Base-by-base conservation (phyloP, 352 stramenopile species). In the Pythium phragmitis region DNA sequence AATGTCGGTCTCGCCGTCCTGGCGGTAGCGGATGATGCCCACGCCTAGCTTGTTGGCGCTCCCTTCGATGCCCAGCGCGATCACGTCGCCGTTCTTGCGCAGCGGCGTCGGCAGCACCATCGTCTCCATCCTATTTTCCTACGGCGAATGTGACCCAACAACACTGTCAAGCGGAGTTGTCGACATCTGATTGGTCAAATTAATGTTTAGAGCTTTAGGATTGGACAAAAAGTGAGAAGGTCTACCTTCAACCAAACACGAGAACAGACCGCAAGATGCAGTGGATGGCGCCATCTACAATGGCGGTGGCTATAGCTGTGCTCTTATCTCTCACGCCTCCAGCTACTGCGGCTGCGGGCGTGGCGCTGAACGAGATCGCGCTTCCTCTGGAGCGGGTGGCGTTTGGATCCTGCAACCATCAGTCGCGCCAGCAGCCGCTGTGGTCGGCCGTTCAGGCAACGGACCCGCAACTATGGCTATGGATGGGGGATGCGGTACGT, bases 31-130 rank as follows among this genome's bases (percentile, higher is more conserved):
- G 63, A 95, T 88, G 61, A 95, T 89, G 28, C 85, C 85, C n/a
- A 95, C 85, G 13, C 87, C 96, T 8, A 99, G 82, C 74, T 99
- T 99, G 84, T 99, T 99, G 42, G 97, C 97, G 57, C 89, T 98
- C 41, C 97, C 97, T 77, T 99, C 97, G 68, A 99, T 99, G 54
- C 97, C 97, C 47, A 99, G 82, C 39, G 98, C 96, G 54, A 98
- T 82, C 66, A 93, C 82, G 60, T 89, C 79, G 60, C 84, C 79
- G 23, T 79, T 65, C 70, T 89, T 89, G 57, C 78, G 77, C 68
- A 88, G 65, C 57, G 75, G 71, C 46, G 65, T 70, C 51, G 50
- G 34, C 59, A 69, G 41, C 48, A 33, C 45, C 42, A 52, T 67
- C 17, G 28, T 36, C 57, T 45, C 58, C 1, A 37, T 58, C 36